A percentile compares a stretch with the other conserved stretches of the same genome.
These are phyloP conservation scores for Pseudocercospora eumusae DNA, from an alignment of 2,329 filamentous ascomycete species.

Conservation along the genomic window DNA sequence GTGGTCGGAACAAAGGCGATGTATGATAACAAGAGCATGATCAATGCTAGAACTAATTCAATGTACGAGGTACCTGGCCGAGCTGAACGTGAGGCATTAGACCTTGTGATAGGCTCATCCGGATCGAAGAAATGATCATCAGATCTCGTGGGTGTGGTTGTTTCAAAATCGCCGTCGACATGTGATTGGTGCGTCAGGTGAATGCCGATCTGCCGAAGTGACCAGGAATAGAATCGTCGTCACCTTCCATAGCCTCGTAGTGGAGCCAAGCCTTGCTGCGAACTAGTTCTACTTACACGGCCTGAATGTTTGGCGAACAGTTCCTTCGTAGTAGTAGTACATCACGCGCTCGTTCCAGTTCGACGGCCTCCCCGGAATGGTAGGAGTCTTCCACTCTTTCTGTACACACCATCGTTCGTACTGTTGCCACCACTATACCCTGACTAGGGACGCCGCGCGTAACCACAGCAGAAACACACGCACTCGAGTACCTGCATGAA, in stretches of 20 bases:
- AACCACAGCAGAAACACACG: neutral
- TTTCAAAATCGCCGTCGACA: neutral
- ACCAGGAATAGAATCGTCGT: slow-evolving; percentile 7
- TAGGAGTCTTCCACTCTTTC: neutral
- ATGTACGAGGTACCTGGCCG: neutral
- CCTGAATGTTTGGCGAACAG: slow-evolving; percentile 2
- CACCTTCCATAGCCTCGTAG: slow-evolving; percentile 11
- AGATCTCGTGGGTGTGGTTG: slow-evolving; percentile 1
- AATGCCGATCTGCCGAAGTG: neutral
- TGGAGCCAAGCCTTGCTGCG: slow-evolving; percentile 7
- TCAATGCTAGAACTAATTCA: neutral
- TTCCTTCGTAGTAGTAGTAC: neutral
- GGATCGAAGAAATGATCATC: neutral
- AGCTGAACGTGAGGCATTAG: slow-evolving; percentile 10
- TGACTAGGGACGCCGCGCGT: neutral
- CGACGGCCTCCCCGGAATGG: neutral
- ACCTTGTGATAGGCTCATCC: slow-evolving; percentile 2
- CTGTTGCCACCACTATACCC: neutral
- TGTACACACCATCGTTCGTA: neutral
- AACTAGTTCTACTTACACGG: neutral
- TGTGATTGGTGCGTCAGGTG: neutral
- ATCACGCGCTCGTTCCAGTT: slow-evolving; percentile 4
- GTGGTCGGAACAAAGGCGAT: neutral
- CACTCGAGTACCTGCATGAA: neutral
- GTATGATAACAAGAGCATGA: neutral